A percentile compares a stretch with the other conserved stretches of the same genome.
phyloP scores from a whole-genome alignment of 805 yeast species.

The Kurtzmaniella fragi region DNA sequence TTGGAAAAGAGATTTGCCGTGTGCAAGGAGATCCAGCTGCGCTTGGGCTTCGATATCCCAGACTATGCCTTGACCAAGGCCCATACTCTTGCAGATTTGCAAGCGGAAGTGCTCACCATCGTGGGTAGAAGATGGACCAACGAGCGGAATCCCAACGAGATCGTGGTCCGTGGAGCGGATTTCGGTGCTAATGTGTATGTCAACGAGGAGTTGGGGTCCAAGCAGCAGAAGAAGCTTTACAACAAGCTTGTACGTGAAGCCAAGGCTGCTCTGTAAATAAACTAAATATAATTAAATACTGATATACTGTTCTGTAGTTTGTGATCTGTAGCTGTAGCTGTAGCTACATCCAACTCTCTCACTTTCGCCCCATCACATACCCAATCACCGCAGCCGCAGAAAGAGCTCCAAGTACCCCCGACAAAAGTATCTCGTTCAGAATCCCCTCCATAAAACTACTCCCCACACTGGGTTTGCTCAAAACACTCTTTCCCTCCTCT shows the following conservation, averaged over 20 bases:
- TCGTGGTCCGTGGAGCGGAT: slow-evolving; percentile 51
- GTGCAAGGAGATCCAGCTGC: slow-evolving; percentile 43
- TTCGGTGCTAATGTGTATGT: slow-evolving; percentile 57
- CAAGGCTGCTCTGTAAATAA: slow-evolving; percentile 13
- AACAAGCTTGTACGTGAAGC: slow-evolving; percentile 46
- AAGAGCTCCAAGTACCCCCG: slow-evolving; percentile 55
- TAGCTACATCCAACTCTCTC: slow-evolving; percentile 1
- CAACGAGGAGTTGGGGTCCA: slow-evolving; percentile 45
- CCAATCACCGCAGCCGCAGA: slow-evolving; percentile 58
- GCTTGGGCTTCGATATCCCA: slow-evolving; percentile 48
- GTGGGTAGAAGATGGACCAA: slow-evolving; percentile 42
- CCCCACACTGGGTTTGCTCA: slow-evolving; percentile 8
- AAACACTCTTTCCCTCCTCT: slow-evolving; percentile 13
- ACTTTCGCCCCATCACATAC: slow-evolving; percentile 46
- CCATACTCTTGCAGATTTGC: slow-evolving; percentile 34
- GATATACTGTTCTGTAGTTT: background rate
- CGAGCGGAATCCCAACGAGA: slow-evolving; percentile 73
- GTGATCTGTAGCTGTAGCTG: background rate
- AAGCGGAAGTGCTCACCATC: slow-evolving; percentile 30
- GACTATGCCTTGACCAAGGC: slow-evolving; percentile 45
- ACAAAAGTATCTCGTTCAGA: slow-evolving; percentile 56
- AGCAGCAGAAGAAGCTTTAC: slow-evolving; percentile 41
- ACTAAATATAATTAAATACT: background rate
- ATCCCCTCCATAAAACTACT: slow-evolving; percentile 45
- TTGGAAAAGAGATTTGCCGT: slow-evolving; percentile 45